Evolutionary conservation across 2,329 filamentous ascomycete species (phyloP).

Genomic region (Moelleriella libera): DNA sequence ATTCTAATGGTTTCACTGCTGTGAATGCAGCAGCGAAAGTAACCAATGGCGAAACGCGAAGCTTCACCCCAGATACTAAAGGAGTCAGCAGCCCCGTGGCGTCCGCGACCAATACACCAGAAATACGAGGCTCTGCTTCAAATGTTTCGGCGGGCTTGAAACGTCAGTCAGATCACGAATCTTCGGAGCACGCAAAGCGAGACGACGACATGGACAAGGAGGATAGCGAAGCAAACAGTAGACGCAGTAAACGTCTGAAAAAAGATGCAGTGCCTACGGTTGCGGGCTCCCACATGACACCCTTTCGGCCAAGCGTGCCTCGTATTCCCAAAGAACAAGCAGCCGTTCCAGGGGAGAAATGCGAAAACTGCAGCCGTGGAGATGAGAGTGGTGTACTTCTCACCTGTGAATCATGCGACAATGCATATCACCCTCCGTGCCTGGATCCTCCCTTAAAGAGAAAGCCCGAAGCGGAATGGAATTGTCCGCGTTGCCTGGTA

Average conservation of each 20-base stretch:
- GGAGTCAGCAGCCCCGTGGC: constrained; percentile 47
- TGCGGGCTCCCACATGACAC: constrained; percentile 91
- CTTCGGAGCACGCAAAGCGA: constrained; percentile 29
- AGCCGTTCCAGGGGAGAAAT: constrained; percentile 45
- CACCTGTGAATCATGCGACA: constrained; percentile 83
- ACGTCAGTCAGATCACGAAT: constrained; percentile 50
- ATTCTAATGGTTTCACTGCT: constrained; percentile 52
- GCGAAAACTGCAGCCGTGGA: constrained; percentile 72
- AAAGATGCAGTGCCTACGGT: constrained; percentile 72
- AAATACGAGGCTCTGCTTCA: constrained; percentile 41
- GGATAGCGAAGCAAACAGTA: constrained; percentile 52
- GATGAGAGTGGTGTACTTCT: constrained; percentile 60
- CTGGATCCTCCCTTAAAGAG: constrained; percentile 72
- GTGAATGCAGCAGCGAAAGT: constrained; percentile 59
- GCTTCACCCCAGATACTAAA: constrained; percentile 45
- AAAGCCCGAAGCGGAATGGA: constrained; percentile 80
- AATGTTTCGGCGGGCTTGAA: constrained; percentile 53
- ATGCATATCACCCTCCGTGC: constrained; percentile 74
- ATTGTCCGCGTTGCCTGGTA: constrained; percentile 87
- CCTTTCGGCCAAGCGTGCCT: constrained; percentile 71
- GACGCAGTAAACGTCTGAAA: constrained; percentile 85
- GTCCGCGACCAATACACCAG: constrained; percentile 50
- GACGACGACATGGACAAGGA: constrained; percentile 35
- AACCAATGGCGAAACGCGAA: constrained; percentile 48
- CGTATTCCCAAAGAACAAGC: constrained; percentile 44